Evolutionary conservation across 2,329 filamentous ascomycete species (phyloP), one percentile per base, ranked within the genome.

Genomic region (Fusarium poae): DNA sequence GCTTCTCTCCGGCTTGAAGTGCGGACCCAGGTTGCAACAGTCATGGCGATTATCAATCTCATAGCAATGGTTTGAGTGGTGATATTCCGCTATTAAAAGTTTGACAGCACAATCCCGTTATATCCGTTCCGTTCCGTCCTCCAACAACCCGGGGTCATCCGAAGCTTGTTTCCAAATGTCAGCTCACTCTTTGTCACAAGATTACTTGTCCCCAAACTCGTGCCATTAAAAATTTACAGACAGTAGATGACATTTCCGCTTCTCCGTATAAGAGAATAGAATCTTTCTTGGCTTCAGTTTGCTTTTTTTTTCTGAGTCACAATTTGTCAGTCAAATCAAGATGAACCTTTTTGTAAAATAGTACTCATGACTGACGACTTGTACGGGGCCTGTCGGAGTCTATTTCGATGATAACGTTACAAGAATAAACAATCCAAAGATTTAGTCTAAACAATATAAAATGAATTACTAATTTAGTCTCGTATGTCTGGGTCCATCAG

Each of bases 101-200:
- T 35, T 35, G 32, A 35, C 32, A 35, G 16, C 32, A 8, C 32
- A 35, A 18, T 35, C 16, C 35, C 35, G 65, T 67, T 65, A 27
- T 30, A 67, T 23, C 65, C 45, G 69, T 70, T 66, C 72, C 72
- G 72, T 61, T 35, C 29, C 48, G 62, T 74, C 53, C 57, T 70
- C 54, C 54, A 55, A 56, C 43, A 44, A 64, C 68, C 68, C 68
- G 72, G 69, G 50, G 70, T 71, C 54, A 57, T 65, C 70, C 72
- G 72, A 71, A 60, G 48, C 32, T 57, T 63, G 30, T 50, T 60
- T 30, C 37, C 18, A 32, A 12, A 43, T 59, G 57, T 74, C 72
- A 74, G 72, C 48, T 71, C 72, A 74, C 46, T 74, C 16, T 74
- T 53, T 74, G 72, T 74, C 72, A 74, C 29, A 43, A 51, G 52